Evolutionary conservation across 2,329 filamentous ascomycete species (phyloP).

Genomic region (Phialophora chinensis): DNA sequence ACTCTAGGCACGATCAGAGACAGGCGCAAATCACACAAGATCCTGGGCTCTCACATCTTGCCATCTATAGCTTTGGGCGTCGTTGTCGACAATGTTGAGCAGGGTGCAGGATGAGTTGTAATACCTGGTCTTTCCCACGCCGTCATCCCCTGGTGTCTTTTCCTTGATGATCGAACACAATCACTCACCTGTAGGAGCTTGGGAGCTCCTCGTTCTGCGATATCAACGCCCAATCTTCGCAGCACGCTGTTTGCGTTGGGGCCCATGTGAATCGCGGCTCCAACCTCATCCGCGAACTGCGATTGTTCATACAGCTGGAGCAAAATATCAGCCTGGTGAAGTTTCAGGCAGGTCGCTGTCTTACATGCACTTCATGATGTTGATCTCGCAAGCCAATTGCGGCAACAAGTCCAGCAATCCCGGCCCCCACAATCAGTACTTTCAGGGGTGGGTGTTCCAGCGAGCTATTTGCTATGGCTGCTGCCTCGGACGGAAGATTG

Average conservation of each 20-base stretch:
- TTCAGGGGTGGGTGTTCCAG: too few relatives aligned
- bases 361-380: slow-evolving; percentile 43
- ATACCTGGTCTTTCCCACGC: too few relatives aligned
- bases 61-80: too few relatives aligned
- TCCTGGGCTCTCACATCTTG: too few relatives aligned
- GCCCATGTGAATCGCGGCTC: slow-evolving; percentile 43
- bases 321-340: not conserved
- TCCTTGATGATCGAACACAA: slow-evolving; percentile 8
- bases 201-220: slow-evolving; percentile 8
- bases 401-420: slow-evolving; percentile 43
- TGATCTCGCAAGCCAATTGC: slow-evolving; percentile 43
- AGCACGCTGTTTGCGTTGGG: slow-evolving; percentile 43
- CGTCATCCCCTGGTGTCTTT: too few relatives aligned
- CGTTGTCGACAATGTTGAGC: too few relatives aligned
- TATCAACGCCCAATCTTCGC: slow-evolving; percentile 14
- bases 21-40: too few relatives aligned
- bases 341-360: slow-evolving; percentile 4
- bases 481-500: too few relatives aligned
- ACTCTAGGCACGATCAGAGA: too few relatives aligned
- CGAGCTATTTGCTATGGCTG: too few relatives aligned
- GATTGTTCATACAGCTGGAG: slow-evolving; percentile 42
- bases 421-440: slow-evolving; percentile 41
- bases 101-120: too few relatives aligned
- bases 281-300: slow-evolving; percentile 41
- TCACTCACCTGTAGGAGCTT: not conserved